Conservation (phyloP, 306 rosid species). For the Lathyrus tuberosus region DNA sequence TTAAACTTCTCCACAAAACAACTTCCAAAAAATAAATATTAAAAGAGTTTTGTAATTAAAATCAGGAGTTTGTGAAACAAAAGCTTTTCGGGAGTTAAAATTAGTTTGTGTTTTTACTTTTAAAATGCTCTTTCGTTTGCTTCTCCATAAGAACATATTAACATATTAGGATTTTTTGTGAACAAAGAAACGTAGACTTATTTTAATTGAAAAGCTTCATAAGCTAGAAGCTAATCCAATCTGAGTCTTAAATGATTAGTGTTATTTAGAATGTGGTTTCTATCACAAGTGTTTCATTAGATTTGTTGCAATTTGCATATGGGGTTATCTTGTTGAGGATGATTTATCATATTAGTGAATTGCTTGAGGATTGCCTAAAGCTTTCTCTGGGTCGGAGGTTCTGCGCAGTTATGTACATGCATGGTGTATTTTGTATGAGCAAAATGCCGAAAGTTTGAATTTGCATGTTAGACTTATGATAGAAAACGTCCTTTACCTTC, state of each 20-base stretch:
- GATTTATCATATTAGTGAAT: neutral
- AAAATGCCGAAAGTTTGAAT: constrained; percentile 6
- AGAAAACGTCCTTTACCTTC: neutral
- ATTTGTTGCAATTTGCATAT: constrained; percentile 16
- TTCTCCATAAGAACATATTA: neutral
- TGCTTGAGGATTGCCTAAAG: neutral
- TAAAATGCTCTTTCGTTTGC: neutral
- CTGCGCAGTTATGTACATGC: neutral
- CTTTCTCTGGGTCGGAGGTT: constrained; percentile 8
- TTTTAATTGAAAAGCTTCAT: neutral
- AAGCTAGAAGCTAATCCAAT: neutral
- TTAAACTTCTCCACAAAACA: neutral
- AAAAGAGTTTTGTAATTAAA: neutral
- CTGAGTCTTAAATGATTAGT: neutral
- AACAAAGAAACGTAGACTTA: neutral
- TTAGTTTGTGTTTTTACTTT: neutral
- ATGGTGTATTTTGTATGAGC: neutral
- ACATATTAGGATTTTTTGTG: neutral
- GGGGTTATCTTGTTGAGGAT: neutral
- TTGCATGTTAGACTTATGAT: neutral
- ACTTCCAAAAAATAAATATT: neutral
- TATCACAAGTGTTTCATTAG: neutral
- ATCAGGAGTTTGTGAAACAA: neutral
- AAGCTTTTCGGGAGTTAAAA: neutral
- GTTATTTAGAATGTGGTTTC: constrained; percentile 11